phyloP scores from a whole-genome alignment of 2,329 filamentous ascomycete species.

The Paecilomyces formosus region DNA sequence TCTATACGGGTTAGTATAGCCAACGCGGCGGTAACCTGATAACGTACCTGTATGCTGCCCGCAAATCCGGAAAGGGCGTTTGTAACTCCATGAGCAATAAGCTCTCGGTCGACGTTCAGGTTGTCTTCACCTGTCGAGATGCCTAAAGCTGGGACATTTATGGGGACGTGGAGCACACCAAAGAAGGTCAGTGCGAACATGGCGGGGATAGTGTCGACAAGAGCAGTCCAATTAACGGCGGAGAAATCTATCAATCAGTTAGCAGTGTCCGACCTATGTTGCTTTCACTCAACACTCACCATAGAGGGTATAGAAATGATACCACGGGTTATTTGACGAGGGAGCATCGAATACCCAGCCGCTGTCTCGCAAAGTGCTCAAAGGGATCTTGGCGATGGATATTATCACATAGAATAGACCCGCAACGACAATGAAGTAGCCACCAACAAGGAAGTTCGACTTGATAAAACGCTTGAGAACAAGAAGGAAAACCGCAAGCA shows the following conservation, averaged over 20 bases:
- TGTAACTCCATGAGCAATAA: constrained; percentile 86
- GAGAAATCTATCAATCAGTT: constrained; percentile 56
- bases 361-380: constrained; percentile 57
- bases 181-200: constrained; percentile 98
- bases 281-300: constrained; percentile 48
- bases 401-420: constrained; percentile 48
- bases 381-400: constrained; percentile 52
- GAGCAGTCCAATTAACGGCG: constrained; percentile 72
- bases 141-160: constrained; percentile 91
- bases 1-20: constrained; percentile 45
- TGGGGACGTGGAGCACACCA: constrained; percentile 91
- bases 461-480: constrained; percentile 67
- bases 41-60: constrained; percentile 67
- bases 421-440: constrained; percentile 75
- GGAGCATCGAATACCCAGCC: constrained; percentile 94
- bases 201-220: constrained; percentile 77
- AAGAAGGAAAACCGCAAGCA: constrained; percentile 68
- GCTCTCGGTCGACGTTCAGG: constrained; percentile 79
- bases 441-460: constrained; percentile 77
- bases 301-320: constrained; percentile 95
- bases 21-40: neutral
- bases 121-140: constrained; percentile 89
- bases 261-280: neutral
- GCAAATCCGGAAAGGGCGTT: constrained; percentile 81
- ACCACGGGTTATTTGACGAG: constrained; percentile 81